Percentiles rank a stretch among this genome's conserved stretches.
phyloP scores from a whole-genome alignment of 164 flowering plant genomes.

The Umbilicus rupestris region DNA sequence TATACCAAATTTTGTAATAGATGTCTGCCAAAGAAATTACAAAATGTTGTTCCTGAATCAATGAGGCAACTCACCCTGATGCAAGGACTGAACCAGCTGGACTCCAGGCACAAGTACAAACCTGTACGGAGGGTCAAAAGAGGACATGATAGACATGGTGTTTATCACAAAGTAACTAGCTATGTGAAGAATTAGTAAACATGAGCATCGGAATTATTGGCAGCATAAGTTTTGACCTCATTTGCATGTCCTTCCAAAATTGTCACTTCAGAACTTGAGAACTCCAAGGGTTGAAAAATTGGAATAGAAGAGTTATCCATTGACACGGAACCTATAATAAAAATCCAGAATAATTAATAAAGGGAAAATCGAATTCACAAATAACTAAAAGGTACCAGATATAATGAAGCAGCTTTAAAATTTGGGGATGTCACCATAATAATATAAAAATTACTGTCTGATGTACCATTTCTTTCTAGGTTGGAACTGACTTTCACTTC shows the following conservation, averaged over 20 bases:
- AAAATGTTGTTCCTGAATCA: neutral
- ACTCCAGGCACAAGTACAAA: constrained; percentile 98
- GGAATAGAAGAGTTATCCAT: constrained; percentile 59
- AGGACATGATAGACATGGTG: constrained; percentile 16
- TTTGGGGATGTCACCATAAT: neutral
- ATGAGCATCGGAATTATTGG: neutral
- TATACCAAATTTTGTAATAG: neutral
- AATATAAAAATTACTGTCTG: constrained; percentile 13
- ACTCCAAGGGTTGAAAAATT: constrained; percentile 37
- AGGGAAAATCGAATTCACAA: neutral
- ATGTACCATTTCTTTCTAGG: constrained; percentile 44
- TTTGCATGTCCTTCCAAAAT: constrained; percentile 89
- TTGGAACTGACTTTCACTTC: constrained; percentile 31
- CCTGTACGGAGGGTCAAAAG: constrained; percentile 31
- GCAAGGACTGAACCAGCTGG: constrained; percentile 92
- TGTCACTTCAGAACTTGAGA: constrained; percentile 69
- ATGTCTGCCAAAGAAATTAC: neutral
- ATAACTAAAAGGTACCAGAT: neutral
- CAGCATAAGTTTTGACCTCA: constrained; percentile 37
- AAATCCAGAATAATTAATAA: constrained; percentile 7
- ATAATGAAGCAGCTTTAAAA: neutral
- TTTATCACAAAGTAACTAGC: neutral
- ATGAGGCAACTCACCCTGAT: constrained; percentile 60
- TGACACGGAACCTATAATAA: constrained; percentile 52
- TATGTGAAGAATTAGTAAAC: neutral